Base-by-base conservation (phyloP, 768 basidiomycete species). In the Pleurotus platypus region DNA sequence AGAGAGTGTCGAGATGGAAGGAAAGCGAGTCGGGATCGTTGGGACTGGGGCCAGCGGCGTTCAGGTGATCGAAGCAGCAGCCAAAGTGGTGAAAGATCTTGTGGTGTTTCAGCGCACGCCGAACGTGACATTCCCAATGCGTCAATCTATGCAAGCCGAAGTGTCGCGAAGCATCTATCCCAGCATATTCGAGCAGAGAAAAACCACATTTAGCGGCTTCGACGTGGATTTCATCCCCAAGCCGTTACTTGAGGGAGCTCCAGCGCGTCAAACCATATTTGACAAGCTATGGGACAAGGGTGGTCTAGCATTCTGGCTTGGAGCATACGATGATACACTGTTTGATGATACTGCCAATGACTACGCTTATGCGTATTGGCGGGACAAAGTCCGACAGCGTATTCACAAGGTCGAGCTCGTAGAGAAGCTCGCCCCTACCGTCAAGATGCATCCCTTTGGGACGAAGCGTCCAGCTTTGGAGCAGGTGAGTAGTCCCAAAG, bases 101-200 rank as follows among this genome's bases (percentile, higher is more conserved):
- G 66, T 64, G 7, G 64, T 68, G 15, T 69, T 69, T 61, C 68
- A 69, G 46, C 67, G 68, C 3, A 46, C 68, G 72, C 30, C 82
- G 84, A 54, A 83, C 77, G 2, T 76, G 49, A 53, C 79, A 73
- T 27, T 71, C 62, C 0, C 82, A 85, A 64, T 79, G 86, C 6
- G 76, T 71, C 18, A 92, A 68, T 11, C 71, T 73, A 58, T 85
- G 90, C 49, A 94, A 89, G 1, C 78, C 76, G 9, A 73, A 75
- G 59, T 48, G 13, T 45, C 43, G n/a, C 62, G 64, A 22, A 55
- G 59, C 3, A 58, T 65, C 16, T 64, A 64, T 35, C 64, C 66
- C 0, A 45, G 50, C 15, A 54, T 66, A 18, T 61, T 66, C 15
- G 55, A 58, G 7, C 61, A 64, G 5, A 60, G 65, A 16, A 3